Base-by-base conservation (phyloP, 2,329 filamentous ascomycete species). In the Aspergillus sojae region DNA sequence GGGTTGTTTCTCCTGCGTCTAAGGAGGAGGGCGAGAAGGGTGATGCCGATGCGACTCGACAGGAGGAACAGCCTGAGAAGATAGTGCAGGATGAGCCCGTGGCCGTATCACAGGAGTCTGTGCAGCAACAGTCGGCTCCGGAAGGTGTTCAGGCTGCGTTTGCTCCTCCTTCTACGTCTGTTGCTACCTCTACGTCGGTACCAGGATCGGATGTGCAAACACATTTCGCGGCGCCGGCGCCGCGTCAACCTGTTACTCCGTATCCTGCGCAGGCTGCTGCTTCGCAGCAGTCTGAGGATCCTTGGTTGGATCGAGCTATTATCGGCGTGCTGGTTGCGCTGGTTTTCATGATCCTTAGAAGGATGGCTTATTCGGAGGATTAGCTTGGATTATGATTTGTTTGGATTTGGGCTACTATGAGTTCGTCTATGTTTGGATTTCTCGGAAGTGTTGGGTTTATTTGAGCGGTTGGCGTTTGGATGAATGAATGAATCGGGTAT, bases 231-330 rank as follows among this genome's bases (percentile, higher is more conserved):
- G 34, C 46, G 19, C 16, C 43, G 5, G 14, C 63, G 61, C 32
- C 60, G 39, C 52, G 30, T 16, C 30, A 16, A 28, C 28, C 28
- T 54, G 52, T 36, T 28, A 28, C 48, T 36, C 45, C 55, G 36
- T 9, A 63, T 56, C 19, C 55, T 10, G 6, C 45, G 30, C 58
- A 39, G 12, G 11, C 48, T 45, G 45, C 57, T 12, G 34, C 46
- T 48, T 48, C 58, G 14, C 60, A 55, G 56, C 58, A 61, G 63
- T 65, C 16, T 56, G 85, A 91, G 19, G 86, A 89, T 1, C 79
- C 88, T 14, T 96, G 92, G 91, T 83, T 97, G 21, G 94, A 97
- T 77, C 87, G 91, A 66, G 86, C 89, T 43, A 97, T 97, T 68
- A 87, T 89, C 26, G 89, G 87, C 7, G 78, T 97, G 21, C 81